Evolutionary conservation across 179 eudicot genomes (phyloP).

Genomic region (Silene coronaria): DNA sequence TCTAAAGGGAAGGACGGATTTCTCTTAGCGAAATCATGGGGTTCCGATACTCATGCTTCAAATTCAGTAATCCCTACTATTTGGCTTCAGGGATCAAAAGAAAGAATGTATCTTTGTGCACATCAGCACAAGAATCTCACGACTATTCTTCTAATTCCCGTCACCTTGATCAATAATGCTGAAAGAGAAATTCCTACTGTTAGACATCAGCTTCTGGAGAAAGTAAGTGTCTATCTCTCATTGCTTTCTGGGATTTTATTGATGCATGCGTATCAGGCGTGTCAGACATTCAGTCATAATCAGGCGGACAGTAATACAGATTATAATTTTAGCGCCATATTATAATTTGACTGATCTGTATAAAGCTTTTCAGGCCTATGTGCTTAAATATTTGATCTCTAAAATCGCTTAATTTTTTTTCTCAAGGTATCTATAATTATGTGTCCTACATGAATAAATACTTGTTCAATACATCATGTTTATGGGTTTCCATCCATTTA

Average conservation of each 20-base stretch:
- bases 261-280: no score
- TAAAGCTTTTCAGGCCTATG: not conserved
- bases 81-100: constrained; percentile 66
- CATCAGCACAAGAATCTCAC: constrained; percentile 81
- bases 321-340: not conserved
- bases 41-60: constrained; percentile 35
- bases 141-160: constrained; percentile 67
- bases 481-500: no score
- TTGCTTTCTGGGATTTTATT: not conserved
- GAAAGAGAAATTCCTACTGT: constrained; percentile 61
- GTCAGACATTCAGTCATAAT: no score
- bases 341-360: not conserved
- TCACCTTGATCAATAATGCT: constrained; percentile 44
- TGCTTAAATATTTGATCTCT: not conserved
- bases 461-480: no score
- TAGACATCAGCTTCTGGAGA: constrained; percentile 75
- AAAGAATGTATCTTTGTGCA: constrained; percentile 70
- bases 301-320: not conserved
- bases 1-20: constrained; percentile 86
- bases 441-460: no score
- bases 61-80: constrained; percentile 47
- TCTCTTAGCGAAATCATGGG: constrained; percentile 58
- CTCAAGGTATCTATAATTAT: no score
- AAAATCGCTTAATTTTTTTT: no score
- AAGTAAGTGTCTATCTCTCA: constrained; percentile 37